Conservation (phyloP, 441 rosid genomes). For the Biscutella laevigata region DNA sequence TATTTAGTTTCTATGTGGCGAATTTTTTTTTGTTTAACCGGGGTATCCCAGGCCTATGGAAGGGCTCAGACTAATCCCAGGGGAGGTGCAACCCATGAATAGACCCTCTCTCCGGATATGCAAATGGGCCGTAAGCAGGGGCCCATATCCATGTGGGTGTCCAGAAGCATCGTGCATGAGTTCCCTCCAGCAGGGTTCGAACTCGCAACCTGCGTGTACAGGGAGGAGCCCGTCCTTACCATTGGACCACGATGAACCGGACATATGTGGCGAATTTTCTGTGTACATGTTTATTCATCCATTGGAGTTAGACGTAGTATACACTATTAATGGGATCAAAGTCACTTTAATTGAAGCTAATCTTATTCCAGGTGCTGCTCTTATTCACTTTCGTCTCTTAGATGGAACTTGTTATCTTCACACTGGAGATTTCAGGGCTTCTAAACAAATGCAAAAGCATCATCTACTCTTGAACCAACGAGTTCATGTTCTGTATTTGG, state of each 20-base stretch:
- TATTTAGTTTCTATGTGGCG: neutral
- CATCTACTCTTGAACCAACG: slow-evolving; percentile 43
- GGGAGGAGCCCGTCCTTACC: no score
- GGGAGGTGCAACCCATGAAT: no score
- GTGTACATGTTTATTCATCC: slow-evolving; percentile 41
- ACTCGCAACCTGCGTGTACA: no score
- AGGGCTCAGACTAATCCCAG: no score
- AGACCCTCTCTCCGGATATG: no score
- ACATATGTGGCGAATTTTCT: slow-evolving; percentile 2
- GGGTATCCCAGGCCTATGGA: no score
- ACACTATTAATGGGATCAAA: slow-evolving; percentile 44
- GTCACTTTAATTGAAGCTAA: slow-evolving; percentile 69
- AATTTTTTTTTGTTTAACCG: no score
- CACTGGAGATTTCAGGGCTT: slow-evolving; percentile 85
- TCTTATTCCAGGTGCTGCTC: slow-evolving; percentile 78
- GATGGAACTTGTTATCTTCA: slow-evolving; percentile 60
- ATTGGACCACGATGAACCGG: no score
- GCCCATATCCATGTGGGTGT: no score
- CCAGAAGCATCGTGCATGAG: no score
- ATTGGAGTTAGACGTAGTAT: slow-evolving; percentile 43
- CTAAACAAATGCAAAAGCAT: slow-evolving; percentile 49
- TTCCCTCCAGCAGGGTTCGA: no score
- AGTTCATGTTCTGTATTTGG: slow-evolving; percentile 59
- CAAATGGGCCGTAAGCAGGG: no score
- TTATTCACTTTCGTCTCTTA: slow-evolving; percentile 48